Evolutionary conservation across 352 stramenopile species (phyloP).

Genomic region (Pythium folliculosum): DNA sequence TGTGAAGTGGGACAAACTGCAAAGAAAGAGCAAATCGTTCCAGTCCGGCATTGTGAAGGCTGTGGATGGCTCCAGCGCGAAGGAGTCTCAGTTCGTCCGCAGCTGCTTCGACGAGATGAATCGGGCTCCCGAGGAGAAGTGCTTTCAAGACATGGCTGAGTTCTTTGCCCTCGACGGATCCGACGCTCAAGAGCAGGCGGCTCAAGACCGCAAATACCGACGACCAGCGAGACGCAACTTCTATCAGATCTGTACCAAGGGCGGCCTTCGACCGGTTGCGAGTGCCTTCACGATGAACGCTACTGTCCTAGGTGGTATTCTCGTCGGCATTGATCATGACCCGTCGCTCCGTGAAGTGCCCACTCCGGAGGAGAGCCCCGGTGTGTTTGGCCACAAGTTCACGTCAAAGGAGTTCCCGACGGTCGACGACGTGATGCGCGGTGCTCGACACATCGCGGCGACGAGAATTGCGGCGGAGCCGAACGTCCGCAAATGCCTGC

Average conservation of each 20-base stretch:
- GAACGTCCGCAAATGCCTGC: constrained; percentile 83
- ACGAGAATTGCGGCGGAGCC: constrained; percentile 82
- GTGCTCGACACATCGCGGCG: constrained; percentile 86
- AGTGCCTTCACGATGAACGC: constrained; percentile 87
- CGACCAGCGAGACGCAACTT: constrained; percentile 82
- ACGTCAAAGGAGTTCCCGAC: constrained; percentile 84
- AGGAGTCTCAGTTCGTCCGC: constrained; percentile 80
- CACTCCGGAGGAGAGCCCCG: constrained; percentile 75
- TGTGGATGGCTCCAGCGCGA: constrained; percentile 67
- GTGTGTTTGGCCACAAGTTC: constrained; percentile 71
- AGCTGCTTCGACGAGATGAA: constrained; percentile 84
- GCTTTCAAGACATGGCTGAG: constrained; percentile 83
- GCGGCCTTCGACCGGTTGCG: constrained; percentile 66
- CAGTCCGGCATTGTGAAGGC: constrained; percentile 63
- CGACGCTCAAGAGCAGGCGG: constrained; percentile 57
- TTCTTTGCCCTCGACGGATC: constrained; percentile 82
- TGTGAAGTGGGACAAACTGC: constrained; percentile 87
- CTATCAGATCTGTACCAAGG: constrained; percentile 90
- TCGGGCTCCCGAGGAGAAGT: constrained; percentile 74
- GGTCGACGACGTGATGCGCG: constrained; percentile 87
- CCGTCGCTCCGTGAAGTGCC: constrained; percentile 63
- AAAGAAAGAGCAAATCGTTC: constrained; percentile 80
- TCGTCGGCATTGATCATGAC: constrained; percentile 74
- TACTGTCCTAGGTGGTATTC: constrained; percentile 75
- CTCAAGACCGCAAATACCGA: constrained; percentile 64